phyloP scores from a whole-genome alignment of 1,139 yeast genomes.

The Kodamaea plutei region DNA sequence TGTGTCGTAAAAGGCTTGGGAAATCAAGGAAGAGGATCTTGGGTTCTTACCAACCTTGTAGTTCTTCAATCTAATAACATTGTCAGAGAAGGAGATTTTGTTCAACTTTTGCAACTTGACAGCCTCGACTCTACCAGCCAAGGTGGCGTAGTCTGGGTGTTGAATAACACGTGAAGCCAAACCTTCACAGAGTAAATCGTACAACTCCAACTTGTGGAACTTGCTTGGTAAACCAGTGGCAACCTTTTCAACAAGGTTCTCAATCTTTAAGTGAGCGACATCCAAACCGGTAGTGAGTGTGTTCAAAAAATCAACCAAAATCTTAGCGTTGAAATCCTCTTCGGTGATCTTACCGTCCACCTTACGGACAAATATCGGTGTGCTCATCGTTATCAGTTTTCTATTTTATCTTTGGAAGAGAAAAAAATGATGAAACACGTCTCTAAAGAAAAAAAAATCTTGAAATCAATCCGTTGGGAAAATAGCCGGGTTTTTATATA shows the following conservation, averaged over 20 bases:
- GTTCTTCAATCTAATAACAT: conserved; percentile 23
- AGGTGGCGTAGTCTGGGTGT: conserved; percentile 44
- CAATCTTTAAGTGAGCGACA: conserved; percentile 17
- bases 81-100: conserved; percentile 30
- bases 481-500: neutral
- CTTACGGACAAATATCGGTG: conserved; percentile 9
- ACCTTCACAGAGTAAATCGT: conserved; percentile 39
- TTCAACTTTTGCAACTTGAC: conserved; percentile 27
- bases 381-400: neutral
- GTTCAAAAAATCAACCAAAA: conserved; percentile 13
- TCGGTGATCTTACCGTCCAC: conserved; percentile 11
- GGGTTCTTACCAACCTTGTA: conserved; percentile 10
- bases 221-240: conserved; percentile 30
- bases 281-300: conserved; percentile 19
- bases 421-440: neutral
- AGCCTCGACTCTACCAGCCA: conserved; percentile 47
- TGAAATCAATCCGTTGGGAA: no score
- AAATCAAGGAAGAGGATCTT: conserved; percentile 17
- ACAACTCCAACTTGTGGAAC: conserved; percentile 29
- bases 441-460: no score
- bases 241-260: conserved; percentile 20
- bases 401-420: neutral
- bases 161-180: conserved; percentile 42
- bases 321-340: conserved; percentile 8
- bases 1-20: conserved; percentile 25